Conservation (phyloP, 768 basidiomycete species). For the Tylopilus sp. region DNA sequence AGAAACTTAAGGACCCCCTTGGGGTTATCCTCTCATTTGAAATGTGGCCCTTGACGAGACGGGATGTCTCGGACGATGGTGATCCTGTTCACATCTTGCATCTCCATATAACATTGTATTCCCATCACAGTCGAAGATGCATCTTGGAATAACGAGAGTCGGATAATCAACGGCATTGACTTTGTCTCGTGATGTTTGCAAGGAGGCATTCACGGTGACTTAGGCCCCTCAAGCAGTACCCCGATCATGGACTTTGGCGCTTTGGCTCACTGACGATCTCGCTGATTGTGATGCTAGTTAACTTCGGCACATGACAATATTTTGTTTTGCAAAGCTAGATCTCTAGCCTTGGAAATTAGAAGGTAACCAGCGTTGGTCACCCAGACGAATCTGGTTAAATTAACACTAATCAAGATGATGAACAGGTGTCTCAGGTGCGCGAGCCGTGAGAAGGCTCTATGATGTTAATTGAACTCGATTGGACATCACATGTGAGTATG, state of each 20-base stretch:
- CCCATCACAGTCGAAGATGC: neutral
- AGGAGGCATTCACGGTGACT: neutral
- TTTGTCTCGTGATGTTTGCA: neutral
- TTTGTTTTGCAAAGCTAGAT: neutral
- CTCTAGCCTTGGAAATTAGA: neutral
- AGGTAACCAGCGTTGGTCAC: neutral
- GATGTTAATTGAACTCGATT: neutral
- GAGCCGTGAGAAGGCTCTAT: neutral
- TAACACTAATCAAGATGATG: too few relatives aligned
- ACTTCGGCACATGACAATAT: neutral
- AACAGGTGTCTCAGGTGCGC: neutral
- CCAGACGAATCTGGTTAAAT: neutral
- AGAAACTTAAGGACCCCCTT: too few relatives aligned
- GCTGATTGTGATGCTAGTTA: too few relatives aligned
- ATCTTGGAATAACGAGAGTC: neutral
- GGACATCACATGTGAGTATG: too few relatives aligned
- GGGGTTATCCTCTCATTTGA: conserved; percentile 25
- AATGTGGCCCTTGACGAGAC: conserved; percentile 19
- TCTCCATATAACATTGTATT: conserved; percentile 1
- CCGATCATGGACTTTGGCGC: too few relatives aligned
- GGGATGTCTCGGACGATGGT: neutral
- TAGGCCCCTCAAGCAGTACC: neutral
- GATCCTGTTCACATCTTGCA: conserved; percentile 9
- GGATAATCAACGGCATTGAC: neutral
- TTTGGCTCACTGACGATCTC: too few relatives aligned